Percentiles rank a stretch among this genome's conserved stretches.
Conservation (phyloP, 1,284 basidiomycete genomes). For the Rhodotorula sp. region DNA sequence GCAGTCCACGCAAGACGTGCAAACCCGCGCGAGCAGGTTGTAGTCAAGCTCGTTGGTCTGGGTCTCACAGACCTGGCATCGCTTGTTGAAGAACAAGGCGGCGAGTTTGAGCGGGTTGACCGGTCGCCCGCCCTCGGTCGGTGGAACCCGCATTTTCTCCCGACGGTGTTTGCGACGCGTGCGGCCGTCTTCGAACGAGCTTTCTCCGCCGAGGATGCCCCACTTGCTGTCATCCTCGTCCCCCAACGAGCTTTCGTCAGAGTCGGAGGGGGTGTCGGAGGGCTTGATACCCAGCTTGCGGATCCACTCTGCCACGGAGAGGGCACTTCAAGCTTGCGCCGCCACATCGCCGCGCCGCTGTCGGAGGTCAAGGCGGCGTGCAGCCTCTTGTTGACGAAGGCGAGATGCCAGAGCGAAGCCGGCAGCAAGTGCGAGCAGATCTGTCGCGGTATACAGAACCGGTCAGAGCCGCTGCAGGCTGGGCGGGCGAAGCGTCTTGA, state of each 20-base stretch:
- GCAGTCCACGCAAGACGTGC: not conserved
- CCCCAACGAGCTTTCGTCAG: not conserved
- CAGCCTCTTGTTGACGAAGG: not conserved
- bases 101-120: not conserved
- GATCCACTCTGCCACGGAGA: not conserved
- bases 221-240: not conserved
- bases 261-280: not conserved
- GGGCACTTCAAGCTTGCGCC: not conserved
- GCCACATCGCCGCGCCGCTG: not conserved
- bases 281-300: not conserved
- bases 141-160: not conserved
- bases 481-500: not conserved
- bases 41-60: not conserved
- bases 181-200: not conserved
- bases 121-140: not conserved
- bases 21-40: not conserved
- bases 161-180: not conserved
- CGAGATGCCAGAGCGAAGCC: not conserved
- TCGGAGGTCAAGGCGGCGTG: not conserved
- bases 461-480: not conserved
- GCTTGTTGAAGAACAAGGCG: not conserved
- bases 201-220: not conserved
- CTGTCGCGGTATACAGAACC: not conserved
- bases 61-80: conserved; percentile 1
- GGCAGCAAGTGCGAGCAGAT: not conserved